Evolutionary conservation across 2,329 filamentous ascomycete genomes (phyloP).

Genomic region (Sordariomycetes sp.): DNA sequence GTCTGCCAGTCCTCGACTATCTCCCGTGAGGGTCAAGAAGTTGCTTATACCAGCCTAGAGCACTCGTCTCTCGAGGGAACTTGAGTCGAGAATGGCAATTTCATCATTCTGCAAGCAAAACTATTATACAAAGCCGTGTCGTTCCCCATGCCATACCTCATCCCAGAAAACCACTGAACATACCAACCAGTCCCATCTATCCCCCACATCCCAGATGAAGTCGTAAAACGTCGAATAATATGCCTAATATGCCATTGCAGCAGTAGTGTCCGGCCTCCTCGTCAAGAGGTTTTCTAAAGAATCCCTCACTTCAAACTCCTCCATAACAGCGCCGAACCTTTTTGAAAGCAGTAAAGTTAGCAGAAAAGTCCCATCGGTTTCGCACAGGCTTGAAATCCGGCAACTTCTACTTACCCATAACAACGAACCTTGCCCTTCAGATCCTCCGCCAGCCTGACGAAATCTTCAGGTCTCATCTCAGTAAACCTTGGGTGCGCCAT

Average conservation of each 20-base stretch:
- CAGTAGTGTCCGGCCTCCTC: constrained; percentile 1
- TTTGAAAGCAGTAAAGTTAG: constrained; percentile 1
- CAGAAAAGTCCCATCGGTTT: neutral
- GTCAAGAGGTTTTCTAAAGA: constrained; percentile 60
- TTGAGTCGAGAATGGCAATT: no score
- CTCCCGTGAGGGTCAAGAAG: no score
- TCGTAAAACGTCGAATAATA: neutral
- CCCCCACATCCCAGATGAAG: neutral
- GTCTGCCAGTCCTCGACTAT: no score
- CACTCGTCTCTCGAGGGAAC: no score
- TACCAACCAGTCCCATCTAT: neutral
- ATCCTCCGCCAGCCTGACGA: constrained; percentile 58
- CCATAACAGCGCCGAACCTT: constrained; percentile 51
- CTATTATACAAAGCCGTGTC: neutral
- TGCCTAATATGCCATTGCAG: neutral
- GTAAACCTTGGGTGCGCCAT: constrained; percentile 55
- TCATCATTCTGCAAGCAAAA: neutral
- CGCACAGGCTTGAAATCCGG: neutral
- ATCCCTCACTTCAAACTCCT: constrained; percentile 61
- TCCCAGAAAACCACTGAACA: neutral
- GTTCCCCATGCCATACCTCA: neutral
- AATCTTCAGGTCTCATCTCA: constrained; percentile 54
- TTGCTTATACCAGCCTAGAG: no score
- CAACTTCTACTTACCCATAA: constrained; percentile 57
- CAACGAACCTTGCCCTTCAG: constrained; percentile 74